Base-by-base conservation (phyloP, 1,284 basidiomycete genomes). In the Trametes pubescens region DNA sequence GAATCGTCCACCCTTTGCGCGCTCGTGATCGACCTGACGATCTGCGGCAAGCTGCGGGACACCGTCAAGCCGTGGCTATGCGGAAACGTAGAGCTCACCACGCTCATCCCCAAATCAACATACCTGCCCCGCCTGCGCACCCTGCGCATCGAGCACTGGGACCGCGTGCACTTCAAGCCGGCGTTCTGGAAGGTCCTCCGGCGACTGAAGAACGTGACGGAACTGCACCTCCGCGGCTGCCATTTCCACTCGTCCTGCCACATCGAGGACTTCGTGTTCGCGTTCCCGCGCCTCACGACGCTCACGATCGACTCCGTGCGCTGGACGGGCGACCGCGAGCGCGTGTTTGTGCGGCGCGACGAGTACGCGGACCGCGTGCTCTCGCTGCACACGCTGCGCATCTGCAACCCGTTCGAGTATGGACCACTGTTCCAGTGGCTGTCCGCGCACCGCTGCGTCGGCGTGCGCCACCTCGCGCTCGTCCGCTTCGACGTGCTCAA, bases 401-500 rank as follows among this genome's bases (percentile, higher is more conserved):
- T 61, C 10, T 51, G 60, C 60, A 56, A 55, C 21, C 60, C 60
- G 24, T 56, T 35, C 47, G 60, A 61, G 29, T 61, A 56, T 6
- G 53, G 18, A n/a, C 53, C 47, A 21, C 8, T 61, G 2, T 61
- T 61, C 38, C 37, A 34, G 40, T 61, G 60, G 60, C 48, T 61
- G n/a, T 11, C 2, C 9, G 8, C 26, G 47, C 53, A 51, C 47
- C 14, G 22, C 29, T 49, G 46, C 32, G 13, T 61, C 3, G 16
- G 10, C 47, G 53, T 56, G 37, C 53, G 60, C 47, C 47, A 51
- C 18, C 47, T 61, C 9, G 60, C 51, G 48, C 53, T 56, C 26
- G 29, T 56, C 38, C 53, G 48, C 38, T 61, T 51, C 47, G 54
- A 56, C 38, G 16, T 51, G 22, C 16, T 43, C 26, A 61, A 61